These are phyloP conservation scores for Citrus hindsii DNA, from an alignment of 345 rosid species.

Conservation along the genomic window DNA sequence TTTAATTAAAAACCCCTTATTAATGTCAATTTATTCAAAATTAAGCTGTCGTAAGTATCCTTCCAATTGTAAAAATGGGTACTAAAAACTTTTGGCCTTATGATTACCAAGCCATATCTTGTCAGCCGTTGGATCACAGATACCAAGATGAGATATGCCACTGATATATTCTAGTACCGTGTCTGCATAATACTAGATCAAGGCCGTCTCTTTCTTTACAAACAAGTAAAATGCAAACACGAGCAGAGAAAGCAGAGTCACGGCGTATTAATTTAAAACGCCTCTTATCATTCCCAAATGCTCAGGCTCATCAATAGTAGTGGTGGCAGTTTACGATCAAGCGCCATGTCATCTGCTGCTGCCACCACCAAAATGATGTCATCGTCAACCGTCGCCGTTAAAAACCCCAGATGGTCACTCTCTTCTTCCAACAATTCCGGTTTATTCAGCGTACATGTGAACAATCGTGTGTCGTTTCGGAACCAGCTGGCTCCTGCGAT, in stretches of 20 bases:
- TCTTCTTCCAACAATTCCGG: conserved; percentile 18
- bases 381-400: conserved; percentile 20
- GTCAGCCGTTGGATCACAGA: neutral
- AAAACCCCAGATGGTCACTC: conserved; percentile 23
- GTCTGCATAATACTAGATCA: neutral
- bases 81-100: neutral
- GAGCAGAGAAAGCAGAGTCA: neutral
- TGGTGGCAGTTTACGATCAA: neutral
- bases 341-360: conserved; percentile 18
- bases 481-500: conserved; percentile 20
- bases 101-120: neutral
- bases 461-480: conserved; percentile 27
- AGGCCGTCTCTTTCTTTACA: neutral
- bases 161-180: neutral
- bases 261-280: neutral
- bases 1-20: no score
- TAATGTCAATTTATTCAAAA: no score
- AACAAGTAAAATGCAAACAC: neutral
- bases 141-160: neutral
- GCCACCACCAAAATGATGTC: conserved; percentile 18
- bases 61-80: no score
- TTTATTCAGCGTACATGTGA: conserved; percentile 17
- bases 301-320: neutral
- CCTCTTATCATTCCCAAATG: conserved; percentile 11
- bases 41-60: no score